phyloP scores from a whole-genome alignment of 441 rosid species.

The Raphanus hybrid region DNA sequence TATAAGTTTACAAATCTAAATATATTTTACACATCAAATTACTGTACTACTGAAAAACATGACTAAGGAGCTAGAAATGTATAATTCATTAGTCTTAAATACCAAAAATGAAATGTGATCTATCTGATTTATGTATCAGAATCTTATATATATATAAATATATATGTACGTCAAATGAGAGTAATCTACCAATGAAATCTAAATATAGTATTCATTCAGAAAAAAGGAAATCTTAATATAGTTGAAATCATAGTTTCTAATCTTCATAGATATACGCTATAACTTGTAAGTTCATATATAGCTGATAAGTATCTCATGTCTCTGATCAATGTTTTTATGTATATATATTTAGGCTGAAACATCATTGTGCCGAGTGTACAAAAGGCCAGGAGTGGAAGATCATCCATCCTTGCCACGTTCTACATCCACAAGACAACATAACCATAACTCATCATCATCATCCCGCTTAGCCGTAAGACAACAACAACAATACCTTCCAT shows the following conservation, averaged over 20 bases:
- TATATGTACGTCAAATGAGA: neutral
- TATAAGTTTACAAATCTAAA: no score
- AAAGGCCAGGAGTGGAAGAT: slow-evolving; percentile 95
- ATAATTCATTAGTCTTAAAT: neutral
- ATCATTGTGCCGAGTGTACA: slow-evolving; percentile 96
- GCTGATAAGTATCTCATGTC: neutral
- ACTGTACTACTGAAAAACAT: no score
- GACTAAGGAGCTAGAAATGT: no score
- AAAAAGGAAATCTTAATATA: neutral
- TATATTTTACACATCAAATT: no score
- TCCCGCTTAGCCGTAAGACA: slow-evolving; percentile 41
- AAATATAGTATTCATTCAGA: neutral
- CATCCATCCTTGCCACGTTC: slow-evolving; percentile 90
- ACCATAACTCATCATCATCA: slow-evolving; percentile 37
- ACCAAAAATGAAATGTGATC: neutral
- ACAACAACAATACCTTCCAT: slow-evolving; percentile 39
- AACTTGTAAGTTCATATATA: neutral
- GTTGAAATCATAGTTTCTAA: neutral
- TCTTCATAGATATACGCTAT: neutral
- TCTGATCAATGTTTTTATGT: slow-evolving; percentile 20
- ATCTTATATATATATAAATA: neutral
- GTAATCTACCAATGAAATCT: neutral
- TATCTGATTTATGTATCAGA: neutral
- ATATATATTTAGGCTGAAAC: slow-evolving; percentile 71
- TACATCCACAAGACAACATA: slow-evolving; percentile 54